Conservation (phyloP, 73 alveolate genomes). For the Tetrahymena thermophila region DNA sequence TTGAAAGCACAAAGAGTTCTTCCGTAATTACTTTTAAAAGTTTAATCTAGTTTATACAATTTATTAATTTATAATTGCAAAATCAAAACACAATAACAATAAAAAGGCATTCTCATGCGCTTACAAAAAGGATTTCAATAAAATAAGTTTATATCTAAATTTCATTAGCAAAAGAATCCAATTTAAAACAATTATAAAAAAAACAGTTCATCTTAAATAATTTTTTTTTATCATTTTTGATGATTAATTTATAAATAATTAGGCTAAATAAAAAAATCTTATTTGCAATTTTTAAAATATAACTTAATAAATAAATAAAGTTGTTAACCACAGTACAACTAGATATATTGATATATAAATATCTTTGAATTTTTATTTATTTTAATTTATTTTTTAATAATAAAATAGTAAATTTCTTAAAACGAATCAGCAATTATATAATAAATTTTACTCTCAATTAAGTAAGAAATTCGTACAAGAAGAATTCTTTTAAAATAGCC, state of each 20-base stretch:
- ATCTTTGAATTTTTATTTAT: not conserved
- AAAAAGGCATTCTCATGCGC: not conserved
- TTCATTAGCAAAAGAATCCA: too few relatives aligned
- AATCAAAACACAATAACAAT: not conserved
- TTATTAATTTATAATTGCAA: too few relatives aligned
- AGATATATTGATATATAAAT: too few relatives aligned
- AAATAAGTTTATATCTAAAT: too few relatives aligned
- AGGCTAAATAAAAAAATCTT: not conserved
- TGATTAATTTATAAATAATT: too few relatives aligned
- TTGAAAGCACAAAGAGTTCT: slow-evolving; percentile 46
- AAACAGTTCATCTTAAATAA: too few relatives aligned
- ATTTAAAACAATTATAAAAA: not conserved
- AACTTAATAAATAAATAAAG: not conserved
- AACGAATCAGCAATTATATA: slow-evolving; percentile 46
- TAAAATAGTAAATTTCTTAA: slow-evolving; percentile 43
- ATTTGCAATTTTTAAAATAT: too few relatives aligned
- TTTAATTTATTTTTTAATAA: not conserved
- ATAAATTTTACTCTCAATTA: slow-evolving; percentile 42
- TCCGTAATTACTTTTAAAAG: slow-evolving; percentile 17
- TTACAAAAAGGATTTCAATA: not conserved
- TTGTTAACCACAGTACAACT: not conserved
- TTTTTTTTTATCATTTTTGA: not conserved
- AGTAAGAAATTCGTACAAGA: slow-evolving; percentile 49
- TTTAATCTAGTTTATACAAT: not conserved
- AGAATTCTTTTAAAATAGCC: slow-evolving; percentile 71